Conservation (phyloP, 139 green algal species). For the Deuterostichococcus epilithicus region DNA sequence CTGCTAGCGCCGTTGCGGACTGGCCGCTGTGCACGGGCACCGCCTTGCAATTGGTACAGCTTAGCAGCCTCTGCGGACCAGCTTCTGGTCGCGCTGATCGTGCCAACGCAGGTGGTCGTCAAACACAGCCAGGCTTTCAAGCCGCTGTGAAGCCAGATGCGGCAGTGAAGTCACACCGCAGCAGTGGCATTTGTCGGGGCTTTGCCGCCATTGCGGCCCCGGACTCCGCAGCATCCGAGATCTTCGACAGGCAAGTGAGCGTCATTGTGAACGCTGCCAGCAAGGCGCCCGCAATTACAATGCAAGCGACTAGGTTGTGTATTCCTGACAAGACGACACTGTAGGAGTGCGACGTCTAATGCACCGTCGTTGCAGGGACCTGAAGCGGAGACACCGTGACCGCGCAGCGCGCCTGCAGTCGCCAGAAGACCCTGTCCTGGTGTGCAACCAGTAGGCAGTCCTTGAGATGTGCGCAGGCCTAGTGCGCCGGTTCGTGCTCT, state of each 20-base stretch:
- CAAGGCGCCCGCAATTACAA: too few relatives aligned
- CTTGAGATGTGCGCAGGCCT: not conserved
- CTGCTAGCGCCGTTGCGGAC: too few relatives aligned
- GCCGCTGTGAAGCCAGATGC: too few relatives aligned
- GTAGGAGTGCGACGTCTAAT: too few relatives aligned
- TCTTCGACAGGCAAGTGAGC: slow-evolving; percentile 33
- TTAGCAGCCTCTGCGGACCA: not conserved
- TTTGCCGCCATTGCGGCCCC: not conserved
- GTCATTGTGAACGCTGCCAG: too few relatives aligned
- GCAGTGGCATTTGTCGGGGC: not conserved
- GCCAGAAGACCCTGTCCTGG: slow-evolving; percentile 34
- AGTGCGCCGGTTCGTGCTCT: not conserved
- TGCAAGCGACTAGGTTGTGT: too few relatives aligned
- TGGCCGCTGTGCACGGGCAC: too few relatives aligned
- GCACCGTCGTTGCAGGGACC: slow-evolving; percentile 23
- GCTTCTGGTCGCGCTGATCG: too few relatives aligned
- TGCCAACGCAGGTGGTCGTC: too few relatives aligned
- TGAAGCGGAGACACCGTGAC: slow-evolving; percentile 62
- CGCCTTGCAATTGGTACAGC: not conserved
- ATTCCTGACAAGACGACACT: too few relatives aligned
- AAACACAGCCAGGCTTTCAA: too few relatives aligned
- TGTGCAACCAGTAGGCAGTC: slow-evolving; percentile 8
- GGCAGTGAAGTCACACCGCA: too few relatives aligned
- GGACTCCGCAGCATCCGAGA: not conserved
- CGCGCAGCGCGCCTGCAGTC: slow-evolving; percentile 38